phyloP scores from a whole-genome alignment of 1,139 yeast genomes.

The Protomyces pachydermus region DNA sequence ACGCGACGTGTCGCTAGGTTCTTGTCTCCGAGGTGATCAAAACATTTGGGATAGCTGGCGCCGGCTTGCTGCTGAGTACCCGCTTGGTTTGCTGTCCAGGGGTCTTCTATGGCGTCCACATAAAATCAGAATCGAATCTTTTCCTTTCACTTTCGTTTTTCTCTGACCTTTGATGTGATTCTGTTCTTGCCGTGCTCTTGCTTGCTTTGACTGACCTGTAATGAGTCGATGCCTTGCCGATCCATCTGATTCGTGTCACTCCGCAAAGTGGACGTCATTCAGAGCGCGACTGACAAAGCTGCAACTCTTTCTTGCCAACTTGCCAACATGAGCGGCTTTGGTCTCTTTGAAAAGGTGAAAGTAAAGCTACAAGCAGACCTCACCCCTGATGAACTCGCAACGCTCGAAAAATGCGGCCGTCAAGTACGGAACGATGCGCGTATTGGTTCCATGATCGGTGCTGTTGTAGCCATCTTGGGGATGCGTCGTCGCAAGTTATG shows the following conservation, averaged over 20 bases:
- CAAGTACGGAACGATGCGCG: constrained; percentile 1
- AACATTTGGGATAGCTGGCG: not conserved
- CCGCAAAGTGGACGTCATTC: not conserved
- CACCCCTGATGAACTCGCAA: not conserved
- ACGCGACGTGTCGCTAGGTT: not conserved
- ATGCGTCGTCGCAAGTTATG: constrained; percentile 17
- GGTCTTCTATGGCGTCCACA: not conserved
- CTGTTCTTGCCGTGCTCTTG: not conserved
- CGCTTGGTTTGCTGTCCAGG: not conserved
- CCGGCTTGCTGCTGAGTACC: not conserved
- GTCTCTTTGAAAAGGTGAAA: not conserved
- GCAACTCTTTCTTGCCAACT: not conserved
- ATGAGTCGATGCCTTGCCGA: not conserved
- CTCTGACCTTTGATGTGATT: not conserved
- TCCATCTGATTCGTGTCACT: not conserved
- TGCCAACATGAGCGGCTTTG: not conserved
- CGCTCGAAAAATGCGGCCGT: not conserved
- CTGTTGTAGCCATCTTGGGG: constrained; percentile 7
- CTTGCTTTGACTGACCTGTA: not conserved
- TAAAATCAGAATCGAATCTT: not conserved
- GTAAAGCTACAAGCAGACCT: not conserved
- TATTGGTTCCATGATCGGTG: constrained; percentile 12
- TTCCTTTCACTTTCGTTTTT: not conserved
- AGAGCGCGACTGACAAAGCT: not conserved
- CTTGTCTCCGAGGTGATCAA: not conserved